Base-by-base conservation (phyloP, 352 stramenopile species). In the Pythium aphanidermatum region DNA sequence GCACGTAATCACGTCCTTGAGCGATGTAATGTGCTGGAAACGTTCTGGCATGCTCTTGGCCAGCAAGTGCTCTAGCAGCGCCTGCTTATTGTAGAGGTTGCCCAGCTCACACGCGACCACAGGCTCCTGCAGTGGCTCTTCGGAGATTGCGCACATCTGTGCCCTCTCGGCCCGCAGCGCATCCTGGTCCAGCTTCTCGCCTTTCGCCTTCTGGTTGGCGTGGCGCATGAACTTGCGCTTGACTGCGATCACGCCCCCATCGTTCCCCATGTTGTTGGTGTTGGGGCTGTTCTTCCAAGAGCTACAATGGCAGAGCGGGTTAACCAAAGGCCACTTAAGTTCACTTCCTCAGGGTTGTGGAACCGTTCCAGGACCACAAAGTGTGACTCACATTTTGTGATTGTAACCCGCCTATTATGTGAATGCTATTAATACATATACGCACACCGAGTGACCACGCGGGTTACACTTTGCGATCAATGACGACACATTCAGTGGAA, bases 181-280 rank as follows among this genome's bases (percentile, higher is more conserved):
- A 19, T 90, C 65, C 36, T 75, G 56, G 49, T 94, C 71, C 30
- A 60, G 57, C 38, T 89, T 78, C 60, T 94, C 82, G 16, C 65
- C 48, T 31, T 70, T 71, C 19, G 73, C 58, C 51, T 92, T 90
- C 16, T 72, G 58, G 54, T 95, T 86, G 30, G 69, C 81, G 52
- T 92, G 82, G 49, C 86, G 81, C 83, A 96, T 93, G 67, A 94
- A 97, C 74, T 94, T 93, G 74, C 89, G 82, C 77, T 96, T 92
- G 39, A 95, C 86, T n/a, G 89, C 89, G 74, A 96, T 86, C 39
- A 96, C 89, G 51, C 89, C 89, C 44, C 89, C 89, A 64, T 97
- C 89, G 52, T 95, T 95, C 36, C 89, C 89, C 89, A 97, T 97
- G 40, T 3, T 72, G 25, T 23, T 33, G n/a, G 5, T 17, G 48